phyloP scores from a whole-genome alignment of 768 basidiomycete species.

The Calocera cornea region DNA sequence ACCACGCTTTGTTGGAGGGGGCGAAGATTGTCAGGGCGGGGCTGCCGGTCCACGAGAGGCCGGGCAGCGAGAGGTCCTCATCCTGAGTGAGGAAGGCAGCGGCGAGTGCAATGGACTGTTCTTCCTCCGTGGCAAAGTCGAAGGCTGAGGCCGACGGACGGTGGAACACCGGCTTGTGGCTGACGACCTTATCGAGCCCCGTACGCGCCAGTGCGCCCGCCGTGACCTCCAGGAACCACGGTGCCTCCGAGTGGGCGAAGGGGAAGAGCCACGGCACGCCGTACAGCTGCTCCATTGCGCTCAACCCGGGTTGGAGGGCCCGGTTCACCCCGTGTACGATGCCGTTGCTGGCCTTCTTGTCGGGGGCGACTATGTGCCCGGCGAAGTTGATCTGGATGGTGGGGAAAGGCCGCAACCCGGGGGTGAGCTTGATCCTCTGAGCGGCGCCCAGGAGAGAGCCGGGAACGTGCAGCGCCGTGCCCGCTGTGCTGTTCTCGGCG shows the following conservation, averaged over 20 bases:
- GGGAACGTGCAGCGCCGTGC: slow-evolving; percentile 33
- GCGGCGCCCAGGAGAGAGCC: slow-evolving; percentile 34
- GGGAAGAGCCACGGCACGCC: neutral
- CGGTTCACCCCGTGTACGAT: neutral
- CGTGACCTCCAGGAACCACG: neutral
- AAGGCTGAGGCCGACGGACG: neutral
- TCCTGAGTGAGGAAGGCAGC: too few species aligned
- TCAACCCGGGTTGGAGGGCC: neutral
- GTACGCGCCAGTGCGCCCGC: neutral
- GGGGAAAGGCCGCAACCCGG: slow-evolving; percentile 19
- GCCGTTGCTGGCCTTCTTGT: slow-evolving; percentile 40
- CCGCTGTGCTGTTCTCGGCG: slow-evolving; percentile 40
- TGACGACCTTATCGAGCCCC: neutral
- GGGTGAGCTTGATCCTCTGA: slow-evolving; percentile 32
- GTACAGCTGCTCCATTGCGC: neutral
- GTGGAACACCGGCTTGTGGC: neutral
- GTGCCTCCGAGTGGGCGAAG: neutral
- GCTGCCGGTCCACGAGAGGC: neutral
- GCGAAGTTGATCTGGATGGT: slow-evolving; percentile 36
- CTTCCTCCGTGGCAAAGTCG: neutral
- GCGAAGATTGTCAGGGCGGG: slow-evolving; percentile 20
- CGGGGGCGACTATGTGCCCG: slow-evolving; percentile 30
- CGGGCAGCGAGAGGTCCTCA: neutral
- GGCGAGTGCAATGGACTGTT: neutral
- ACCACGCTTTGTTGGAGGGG: slow-evolving; percentile 26